These are phyloP conservation scores for Geotrichum europaeum DNA, from an alignment of 1,139 yeast species.

Conservation along the genomic window DNA sequence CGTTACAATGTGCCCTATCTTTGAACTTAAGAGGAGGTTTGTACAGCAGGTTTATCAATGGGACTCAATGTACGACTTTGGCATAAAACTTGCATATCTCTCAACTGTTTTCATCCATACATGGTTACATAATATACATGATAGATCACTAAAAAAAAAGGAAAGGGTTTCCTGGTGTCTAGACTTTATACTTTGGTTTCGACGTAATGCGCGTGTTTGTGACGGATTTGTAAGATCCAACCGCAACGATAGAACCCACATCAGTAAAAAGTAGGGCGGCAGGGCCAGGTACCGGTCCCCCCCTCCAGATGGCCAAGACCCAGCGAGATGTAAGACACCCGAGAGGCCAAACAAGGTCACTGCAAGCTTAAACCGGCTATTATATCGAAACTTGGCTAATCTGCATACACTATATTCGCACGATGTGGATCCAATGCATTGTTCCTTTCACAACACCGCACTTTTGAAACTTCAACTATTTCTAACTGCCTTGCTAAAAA, in stretches of 20 bases:
- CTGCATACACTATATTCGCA: neutral
- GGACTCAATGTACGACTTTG: neutral
- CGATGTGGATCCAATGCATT: neutral
- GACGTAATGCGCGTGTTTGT: neutral
- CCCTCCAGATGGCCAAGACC: too few relatives aligned
- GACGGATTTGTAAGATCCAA: neutral
- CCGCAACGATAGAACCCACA: neutral
- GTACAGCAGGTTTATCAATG: neutral
- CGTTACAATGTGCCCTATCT: neutral
- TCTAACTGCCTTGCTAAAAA: neutral
- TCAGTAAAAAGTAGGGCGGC: neutral
- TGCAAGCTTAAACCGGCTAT: neutral
- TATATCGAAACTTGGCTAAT: neutral
- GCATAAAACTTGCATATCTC: neutral
- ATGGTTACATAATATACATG: neutral
- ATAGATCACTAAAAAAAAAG: neutral
- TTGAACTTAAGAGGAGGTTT: neutral
- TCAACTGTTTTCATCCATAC: neutral
- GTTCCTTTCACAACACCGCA: neutral
- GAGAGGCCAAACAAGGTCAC: neutral
- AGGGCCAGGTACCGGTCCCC: too few relatives aligned
- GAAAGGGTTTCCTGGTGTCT: neutral
- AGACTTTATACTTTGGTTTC: neutral
- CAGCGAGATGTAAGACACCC: neutral
- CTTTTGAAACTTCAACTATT: neutral